Evolutionary conservation across 2,329 filamentous ascomycete genomes (phyloP), one percentile per base, ranked within the genome.

Genomic region (Trichoderma simmonsii): DNA sequence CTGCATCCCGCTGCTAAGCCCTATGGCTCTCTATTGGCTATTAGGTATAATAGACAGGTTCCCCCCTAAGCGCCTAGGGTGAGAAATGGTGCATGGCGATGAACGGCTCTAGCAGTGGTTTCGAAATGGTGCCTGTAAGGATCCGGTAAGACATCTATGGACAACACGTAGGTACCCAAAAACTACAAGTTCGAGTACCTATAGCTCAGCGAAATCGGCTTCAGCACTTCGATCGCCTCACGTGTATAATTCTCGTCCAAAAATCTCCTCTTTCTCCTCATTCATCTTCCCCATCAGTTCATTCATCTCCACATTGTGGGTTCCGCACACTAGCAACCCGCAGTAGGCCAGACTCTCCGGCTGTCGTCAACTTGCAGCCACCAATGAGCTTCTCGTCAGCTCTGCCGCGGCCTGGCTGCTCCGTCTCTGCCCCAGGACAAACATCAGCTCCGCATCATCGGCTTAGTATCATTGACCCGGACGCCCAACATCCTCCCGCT

Each of bases 391-490:
- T 43, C 60, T 30, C n/a, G 9, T 51, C 54, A 68, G 34, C 66
- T 69, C 28, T 62, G 57, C 66, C 56, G 54, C 66, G 36, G 64
- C 51, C 24, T 65, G 39, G 43, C 54, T 43, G 65, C 34, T 68
- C 51, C 65, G 32, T 59, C 54, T 30, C 60, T 48, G 24, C 9
- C 34, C 28, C 65, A 68, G 67, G 67, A 61, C 67, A 70, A 70
- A 26, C 43, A 34, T 36, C 67, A 51, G 67, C 67, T 70, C 67
- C 67, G 67, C 67, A 70, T 62, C 67, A 26, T 54, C 57, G 57
- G 39, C 39, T 26, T 43, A 54, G 18, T 69, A 70, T 70, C 67
- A 70, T 70, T 70, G 67, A 70, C 67, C 67, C 67, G 56, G 67
- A 51, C 57, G 43, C 39, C 67, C 39, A 69, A 36, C 67, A 34